Evolutionary conservation across 495 filamentous ascomycete species (phyloP), one percentile per base, ranked within the genome.

Genomic region (Tuber calosporum): DNA sequence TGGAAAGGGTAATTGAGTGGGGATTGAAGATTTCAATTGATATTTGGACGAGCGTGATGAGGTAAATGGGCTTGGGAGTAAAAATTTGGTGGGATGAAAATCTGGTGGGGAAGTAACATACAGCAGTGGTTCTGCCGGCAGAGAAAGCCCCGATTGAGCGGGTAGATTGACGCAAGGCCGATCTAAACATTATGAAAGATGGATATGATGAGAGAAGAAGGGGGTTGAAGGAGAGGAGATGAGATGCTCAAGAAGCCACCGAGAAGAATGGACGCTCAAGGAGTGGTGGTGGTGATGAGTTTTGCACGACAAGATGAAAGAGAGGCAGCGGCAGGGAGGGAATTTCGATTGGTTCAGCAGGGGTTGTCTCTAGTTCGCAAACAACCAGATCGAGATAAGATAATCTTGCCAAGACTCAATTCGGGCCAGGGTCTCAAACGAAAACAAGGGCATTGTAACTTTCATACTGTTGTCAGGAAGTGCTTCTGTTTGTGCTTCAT

Each of bases 141-240:
- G 93, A 92, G 87, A 94, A 87, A 85, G 91, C 93, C 86, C 92
- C 92, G 85, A 95, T 91, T 86, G 91, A 90, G 87, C 93, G 93
- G 87, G 90, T 90, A 84, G 92, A 93, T 88, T 95, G 93, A 85
- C 93, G 89, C 86, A 97, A 87, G 88, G 94, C 94, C 91, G 92
- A 97, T 85, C 93, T 93, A 89, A 98, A 94, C 95, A 99, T 97
- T 84, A 80, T 89, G 85, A 83, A 81, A 81, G 83, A 84, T 87
- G 85, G 86, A 85, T 85, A 87, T 77, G 83, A 83, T 82, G 79
- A 82, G 83, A 83, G 83, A 78, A 75, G 72, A 66, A 53, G 72
- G 40, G 70, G 34, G 19, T 71, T 43, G 69, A 72, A 42, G 76
- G 79, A 75, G 77, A 70, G 70, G 70, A 73, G 76, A 73, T 83